Base-by-base conservation (phyloP, 352 stramenopile species). In the Phytophthora litchii region DNA sequence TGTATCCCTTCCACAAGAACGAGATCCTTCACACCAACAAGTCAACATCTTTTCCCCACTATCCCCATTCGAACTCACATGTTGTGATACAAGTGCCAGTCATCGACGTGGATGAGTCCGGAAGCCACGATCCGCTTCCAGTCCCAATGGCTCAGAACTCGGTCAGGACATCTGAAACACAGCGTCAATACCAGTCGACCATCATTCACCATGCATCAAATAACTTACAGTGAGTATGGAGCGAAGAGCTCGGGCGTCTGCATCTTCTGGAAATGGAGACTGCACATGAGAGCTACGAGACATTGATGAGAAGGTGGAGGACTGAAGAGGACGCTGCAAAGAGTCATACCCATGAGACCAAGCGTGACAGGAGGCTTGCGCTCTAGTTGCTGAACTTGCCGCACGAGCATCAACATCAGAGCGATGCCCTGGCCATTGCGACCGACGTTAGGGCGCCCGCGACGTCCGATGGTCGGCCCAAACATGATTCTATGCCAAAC, bases 21-120 rank as follows among this genome's bases (percentile, higher is more conserved):
- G 86, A 95, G 7, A 80, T 55, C 78, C 85, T 94, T 51, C 13
- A 36, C 44, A 41, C 12, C 38, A 55, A 40, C n/a, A n/a, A 57
- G 23, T 56, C n/a, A 54, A 23, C 10, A 38, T 2, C 6, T 71
- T 21, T 16, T 43, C 16, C 4, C 10, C 25, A 20, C 10, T 38
- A 7, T n/a, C 14, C 32, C 4, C 9, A 47, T 1, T 8, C 32
- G 17, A 5, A 52, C 51, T 42, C 16, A 91, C 91, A 97, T 97
- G 74, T 96, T 97, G 64, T 97, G 83, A 69, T 96, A 97, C 17
- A 97, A 70, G 54, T 97, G 89, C 61, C 88, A 81, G 45, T 97
- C 89, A 41, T 96, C 85, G 6, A 75, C 80, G 62, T 97, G 91
- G 2, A 97, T 61, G 35, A 97, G 80, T 37, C 71, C 84, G 1